Evolutionary conservation across 495 filamentous ascomycete genomes (phyloP).

Genomic region (Penicillium parvum): DNA sequence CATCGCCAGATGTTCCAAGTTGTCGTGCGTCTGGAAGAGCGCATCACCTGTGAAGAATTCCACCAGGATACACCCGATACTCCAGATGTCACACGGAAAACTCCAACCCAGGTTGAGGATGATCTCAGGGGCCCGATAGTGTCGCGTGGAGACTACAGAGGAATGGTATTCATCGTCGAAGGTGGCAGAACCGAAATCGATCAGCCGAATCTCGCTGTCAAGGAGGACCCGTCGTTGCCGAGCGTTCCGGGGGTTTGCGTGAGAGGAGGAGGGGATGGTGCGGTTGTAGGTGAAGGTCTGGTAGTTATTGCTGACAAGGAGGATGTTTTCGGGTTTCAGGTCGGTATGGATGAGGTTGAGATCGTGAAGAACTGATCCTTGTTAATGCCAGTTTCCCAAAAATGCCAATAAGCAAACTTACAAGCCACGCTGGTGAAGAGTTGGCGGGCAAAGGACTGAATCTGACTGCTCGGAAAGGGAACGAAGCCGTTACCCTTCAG

Average conservation of each 20-base stretch:
- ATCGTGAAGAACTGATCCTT: conserved; percentile 81
- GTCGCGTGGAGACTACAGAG: conserved; percentile 90
- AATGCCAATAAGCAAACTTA: conserved; percentile 46
- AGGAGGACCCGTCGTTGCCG: conserved; percentile 83
- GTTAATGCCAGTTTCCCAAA: conserved; percentile 6
- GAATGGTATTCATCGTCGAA: conserved; percentile 99
- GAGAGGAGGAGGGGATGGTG: conserved; percentile 86
- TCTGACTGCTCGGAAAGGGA: conserved; percentile 98
- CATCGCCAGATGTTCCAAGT: conserved; percentile 98
- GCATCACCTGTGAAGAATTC: conserved; percentile 98
- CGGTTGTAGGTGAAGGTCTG: conserved; percentile 98
- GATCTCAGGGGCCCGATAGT: conserved; percentile 96
- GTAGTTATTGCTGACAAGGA: conserved; percentile 82
- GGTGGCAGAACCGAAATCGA: conserved; percentile 96
- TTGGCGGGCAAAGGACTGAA: conserved; percentile 93
- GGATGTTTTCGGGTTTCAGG: conserved; percentile 96
- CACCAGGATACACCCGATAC: conserved; percentile 97
- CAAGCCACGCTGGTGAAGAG: conserved; percentile 97
- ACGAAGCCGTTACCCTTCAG: conserved; percentile 91
- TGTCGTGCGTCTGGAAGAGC: conserved; percentile 96
- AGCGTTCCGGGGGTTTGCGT: conserved; percentile 67
- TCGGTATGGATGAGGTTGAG: conserved; percentile 98
- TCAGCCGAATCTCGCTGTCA: conserved; percentile 93
- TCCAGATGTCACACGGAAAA: conserved; percentile 98
- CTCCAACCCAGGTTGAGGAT: conserved; percentile 97